Evolutionary conservation across 116 monocot species (phyloP).

Genomic region (Posidonia oceanica): DNA sequence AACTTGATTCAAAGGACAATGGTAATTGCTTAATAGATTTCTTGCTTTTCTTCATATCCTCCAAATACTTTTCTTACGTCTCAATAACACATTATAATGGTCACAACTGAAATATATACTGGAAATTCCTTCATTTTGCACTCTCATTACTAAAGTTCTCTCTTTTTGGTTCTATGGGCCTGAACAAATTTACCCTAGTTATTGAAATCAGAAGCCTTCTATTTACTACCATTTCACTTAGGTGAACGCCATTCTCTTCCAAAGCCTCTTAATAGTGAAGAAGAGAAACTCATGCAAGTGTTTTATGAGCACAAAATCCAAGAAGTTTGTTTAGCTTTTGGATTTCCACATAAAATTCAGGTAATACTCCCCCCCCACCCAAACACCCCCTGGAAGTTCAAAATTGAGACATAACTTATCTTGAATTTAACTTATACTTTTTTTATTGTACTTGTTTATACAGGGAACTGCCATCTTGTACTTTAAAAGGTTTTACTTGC

Average conservation of each 20-base stretch:
- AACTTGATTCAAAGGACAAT: constrained; percentile 32
- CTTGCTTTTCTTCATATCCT: not conserved
- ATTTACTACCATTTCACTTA: constrained; percentile 1
- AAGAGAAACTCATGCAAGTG: constrained; percentile 73
- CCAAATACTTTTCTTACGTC: not conserved
- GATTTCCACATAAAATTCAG: constrained; percentile 95
- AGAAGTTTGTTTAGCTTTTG: constrained; percentile 95
- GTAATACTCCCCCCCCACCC: constrained; percentile 9
- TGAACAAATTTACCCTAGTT: not conserved
- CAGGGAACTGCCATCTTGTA: constrained; percentile 93
- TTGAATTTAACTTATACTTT: not conserved
- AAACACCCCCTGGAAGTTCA: not conserved
- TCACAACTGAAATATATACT: not conserved
- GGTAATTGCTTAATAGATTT: constrained; percentile 28
- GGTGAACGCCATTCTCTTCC: constrained; percentile 40
- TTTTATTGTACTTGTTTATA: not conserved
- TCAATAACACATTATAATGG: too few species aligned
- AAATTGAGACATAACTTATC: not conserved
- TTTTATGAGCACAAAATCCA: constrained; percentile 97
- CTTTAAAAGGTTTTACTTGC: constrained; percentile 97
- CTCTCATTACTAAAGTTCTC: not conserved
- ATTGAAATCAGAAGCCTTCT: not conserved
- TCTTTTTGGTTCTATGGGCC: not conserved
- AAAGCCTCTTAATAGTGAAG: constrained; percentile 71
- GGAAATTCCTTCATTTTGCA: too few species aligned